Conservation (phyloP, 805 yeast genomes). For the Komagataella mondaviorum region DNA sequence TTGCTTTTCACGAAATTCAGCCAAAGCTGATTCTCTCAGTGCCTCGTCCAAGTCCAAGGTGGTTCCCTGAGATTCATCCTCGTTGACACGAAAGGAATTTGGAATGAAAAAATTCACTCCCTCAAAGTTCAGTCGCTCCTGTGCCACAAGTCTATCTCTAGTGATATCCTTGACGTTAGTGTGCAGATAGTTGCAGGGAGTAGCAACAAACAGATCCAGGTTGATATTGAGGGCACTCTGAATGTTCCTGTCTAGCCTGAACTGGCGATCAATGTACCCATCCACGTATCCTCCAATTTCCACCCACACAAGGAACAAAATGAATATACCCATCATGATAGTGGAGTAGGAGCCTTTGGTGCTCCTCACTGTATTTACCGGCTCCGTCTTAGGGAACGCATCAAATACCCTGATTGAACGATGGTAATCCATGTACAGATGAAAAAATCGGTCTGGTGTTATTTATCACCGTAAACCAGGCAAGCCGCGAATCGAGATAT, state of each 20-base stretch:
- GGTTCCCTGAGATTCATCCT: slow-evolving; percentile 11
- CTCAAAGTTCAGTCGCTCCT: slow-evolving; percentile 60
- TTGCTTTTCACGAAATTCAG: slow-evolving; percentile 40
- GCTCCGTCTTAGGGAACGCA: slow-evolving; percentile 48
- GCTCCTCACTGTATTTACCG: slow-evolving; percentile 61
- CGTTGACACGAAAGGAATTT: slow-evolving; percentile 26
- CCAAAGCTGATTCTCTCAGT: slow-evolving; percentile 50
- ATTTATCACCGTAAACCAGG: slow-evolving; percentile 25
- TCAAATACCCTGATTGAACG: slow-evolving; percentile 41
- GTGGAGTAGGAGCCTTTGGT: slow-evolving; percentile 70
- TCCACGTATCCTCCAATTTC: slow-evolving; percentile 79
- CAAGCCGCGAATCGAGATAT: slow-evolving; percentile 8
- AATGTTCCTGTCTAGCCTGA: slow-evolving; percentile 53
- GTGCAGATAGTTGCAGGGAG: slow-evolving; percentile 70
- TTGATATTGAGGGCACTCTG: slow-evolving; percentile 52
- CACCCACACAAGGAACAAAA: slow-evolving; percentile 64
- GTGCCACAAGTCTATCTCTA: slow-evolving; percentile 65
- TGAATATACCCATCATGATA: slow-evolving; percentile 42
- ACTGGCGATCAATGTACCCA: slow-evolving; percentile 68
- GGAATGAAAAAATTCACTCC: slow-evolving; percentile 51
- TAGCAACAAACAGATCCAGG: slow-evolving; percentile 65
- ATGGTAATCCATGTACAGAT: neutral
- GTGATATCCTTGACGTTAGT: slow-evolving; percentile 71
- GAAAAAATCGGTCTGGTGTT: slow-evolving; percentile 3
- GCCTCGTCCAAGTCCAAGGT: slow-evolving; percentile 59